phyloP scores from a whole-genome alignment of 2,329 filamentous ascomycete genomes.

The Cadophora gregata region DNA sequence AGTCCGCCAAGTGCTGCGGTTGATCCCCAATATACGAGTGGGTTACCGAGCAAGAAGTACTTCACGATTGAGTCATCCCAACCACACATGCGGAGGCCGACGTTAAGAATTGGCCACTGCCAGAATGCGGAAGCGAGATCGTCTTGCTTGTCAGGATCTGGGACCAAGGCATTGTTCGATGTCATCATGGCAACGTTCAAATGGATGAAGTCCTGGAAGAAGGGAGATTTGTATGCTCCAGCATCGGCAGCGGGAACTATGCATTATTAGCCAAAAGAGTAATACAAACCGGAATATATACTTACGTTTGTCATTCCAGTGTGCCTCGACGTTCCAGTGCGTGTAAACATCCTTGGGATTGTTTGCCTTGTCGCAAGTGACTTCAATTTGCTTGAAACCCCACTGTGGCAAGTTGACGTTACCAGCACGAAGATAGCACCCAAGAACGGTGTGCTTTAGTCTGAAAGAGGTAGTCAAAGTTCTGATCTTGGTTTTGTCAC shows the following conservation, averaged over 20 bases:
- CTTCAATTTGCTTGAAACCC: conserved; percentile 99
- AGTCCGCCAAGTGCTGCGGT: conserved; percentile 80
- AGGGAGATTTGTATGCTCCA: conserved; percentile 93
- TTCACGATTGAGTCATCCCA: conserved; percentile 97
- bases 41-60: conserved; percentile 98
- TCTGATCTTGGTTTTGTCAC: conserved; percentile 80
- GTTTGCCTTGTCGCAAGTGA: conserved; percentile 92
- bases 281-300: conserved; percentile 35
- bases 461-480: conserved; percentile 95
- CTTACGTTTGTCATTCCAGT: conserved; percentile 91
- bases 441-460: conserved; percentile 78
- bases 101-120: conserved; percentile 97
- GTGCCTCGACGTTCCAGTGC: conserved; percentile 98
- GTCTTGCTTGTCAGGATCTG: conserved; percentile 98
- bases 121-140: conserved; percentile 96
- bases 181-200: conserved; percentile 99
- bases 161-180: conserved; percentile 97
- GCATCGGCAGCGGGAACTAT: conserved; percentile 87
- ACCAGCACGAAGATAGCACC: conserved; percentile 93
- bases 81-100: conserved; percentile 96
- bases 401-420: conserved; percentile 97
- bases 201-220: conserved; percentile 97
- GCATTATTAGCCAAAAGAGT: conserved; percentile 44
- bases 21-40: conserved; percentile 93
- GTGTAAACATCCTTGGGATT: conserved; percentile 93